Evolutionary conservation across 129 eudicot genomes (phyloP).

Genomic region (Pulicaria dysenterica): DNA sequence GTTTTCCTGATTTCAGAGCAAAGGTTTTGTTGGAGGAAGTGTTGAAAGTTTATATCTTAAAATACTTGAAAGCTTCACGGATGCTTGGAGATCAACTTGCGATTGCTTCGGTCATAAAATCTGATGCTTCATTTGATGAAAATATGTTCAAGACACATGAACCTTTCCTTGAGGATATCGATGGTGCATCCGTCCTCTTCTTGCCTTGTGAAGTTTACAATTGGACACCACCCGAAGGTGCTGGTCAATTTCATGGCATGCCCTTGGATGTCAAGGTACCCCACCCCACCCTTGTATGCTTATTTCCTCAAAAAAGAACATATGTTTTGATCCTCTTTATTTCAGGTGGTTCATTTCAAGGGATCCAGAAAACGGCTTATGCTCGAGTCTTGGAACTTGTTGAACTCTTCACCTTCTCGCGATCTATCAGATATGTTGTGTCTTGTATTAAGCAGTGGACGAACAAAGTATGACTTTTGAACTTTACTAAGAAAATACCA

Average conservation of each 20-base stretch:
- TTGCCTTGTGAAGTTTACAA: conserved; percentile 81
- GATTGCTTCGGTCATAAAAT: conserved; percentile 73
- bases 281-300: conserved; percentile 8
- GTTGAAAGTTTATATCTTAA: conserved; percentile 58
- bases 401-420: conserved; percentile 51
- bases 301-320: neutral
- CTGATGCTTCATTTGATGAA: conserved; percentile 59
- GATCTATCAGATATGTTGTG: conserved; percentile 75
- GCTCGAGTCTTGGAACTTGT: conserved; percentile 92
- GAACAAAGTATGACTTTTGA: conserved; percentile 79
- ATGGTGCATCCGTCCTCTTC: conserved; percentile 61
- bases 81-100: conserved; percentile 99
- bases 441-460: conserved; percentile 74
- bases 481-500: neutral
- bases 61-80: conserved; percentile 79
- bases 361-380: conserved; percentile 88
- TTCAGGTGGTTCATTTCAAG: conserved; percentile 84
- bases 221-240: conserved; percentile 99
- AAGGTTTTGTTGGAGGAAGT: conserved; percentile 76
- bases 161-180: conserved; percentile 56
- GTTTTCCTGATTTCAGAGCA: conserved; percentile 47
- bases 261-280: conserved; percentile 98
- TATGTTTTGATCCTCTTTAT: neutral
- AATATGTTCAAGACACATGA: conserved; percentile 51
- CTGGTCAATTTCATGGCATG: conserved; percentile 98